Conservation (phyloP, 2,329 filamentous ascomycete species). For the Seiridium unicorne region DNA sequence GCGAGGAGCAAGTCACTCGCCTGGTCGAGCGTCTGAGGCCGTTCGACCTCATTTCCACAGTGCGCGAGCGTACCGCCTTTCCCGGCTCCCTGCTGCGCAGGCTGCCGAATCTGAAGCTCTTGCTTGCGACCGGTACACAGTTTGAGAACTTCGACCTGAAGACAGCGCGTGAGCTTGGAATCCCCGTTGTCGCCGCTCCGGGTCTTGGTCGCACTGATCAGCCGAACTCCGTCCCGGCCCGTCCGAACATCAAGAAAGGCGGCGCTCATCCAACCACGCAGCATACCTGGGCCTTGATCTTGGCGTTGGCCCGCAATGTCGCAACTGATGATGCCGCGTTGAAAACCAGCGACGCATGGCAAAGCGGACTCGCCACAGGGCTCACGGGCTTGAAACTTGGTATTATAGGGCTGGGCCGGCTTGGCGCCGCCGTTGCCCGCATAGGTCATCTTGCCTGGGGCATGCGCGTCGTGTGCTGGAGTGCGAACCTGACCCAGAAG, state of each 20-base stretch:
- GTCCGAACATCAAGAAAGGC: slow-evolving; percentile 25
- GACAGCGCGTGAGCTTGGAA: slow-evolving; percentile 44
- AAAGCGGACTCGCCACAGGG: slow-evolving; percentile 53
- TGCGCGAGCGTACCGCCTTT: slow-evolving; percentile 67
- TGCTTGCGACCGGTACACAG: slow-evolving; percentile 60
- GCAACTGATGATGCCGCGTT: slow-evolving; percentile 57
- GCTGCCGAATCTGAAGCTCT: slow-evolving; percentile 62
- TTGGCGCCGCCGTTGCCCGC: slow-evolving; percentile 58
- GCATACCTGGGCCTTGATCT: slow-evolving; percentile 53
- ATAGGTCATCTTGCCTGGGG: slow-evolving; percentile 61
- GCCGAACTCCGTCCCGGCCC: slow-evolving; percentile 3
- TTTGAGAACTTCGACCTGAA: slow-evolving; percentile 59
- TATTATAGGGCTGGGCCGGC: slow-evolving; percentile 59
- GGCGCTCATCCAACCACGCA: slow-evolving; percentile 50
- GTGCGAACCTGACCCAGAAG: slow-evolving; percentile 60
- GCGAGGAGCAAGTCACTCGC: slow-evolving; percentile 33
- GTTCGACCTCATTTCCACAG: slow-evolving; percentile 55
- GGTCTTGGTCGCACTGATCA: slow-evolving; percentile 27
- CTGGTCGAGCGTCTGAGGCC: slow-evolving; percentile 54
- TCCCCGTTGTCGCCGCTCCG: slow-evolving; percentile 51
- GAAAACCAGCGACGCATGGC: slow-evolving; percentile 53
- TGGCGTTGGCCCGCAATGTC: slow-evolving; percentile 58
- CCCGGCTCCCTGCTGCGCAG: slow-evolving; percentile 47
- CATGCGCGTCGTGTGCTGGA: slow-evolving; percentile 66
- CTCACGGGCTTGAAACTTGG: slow-evolving; percentile 61